Evolutionary conservation across 345 rosid genomes (phyloP).

Genomic region (Camelina neglecta): DNA sequence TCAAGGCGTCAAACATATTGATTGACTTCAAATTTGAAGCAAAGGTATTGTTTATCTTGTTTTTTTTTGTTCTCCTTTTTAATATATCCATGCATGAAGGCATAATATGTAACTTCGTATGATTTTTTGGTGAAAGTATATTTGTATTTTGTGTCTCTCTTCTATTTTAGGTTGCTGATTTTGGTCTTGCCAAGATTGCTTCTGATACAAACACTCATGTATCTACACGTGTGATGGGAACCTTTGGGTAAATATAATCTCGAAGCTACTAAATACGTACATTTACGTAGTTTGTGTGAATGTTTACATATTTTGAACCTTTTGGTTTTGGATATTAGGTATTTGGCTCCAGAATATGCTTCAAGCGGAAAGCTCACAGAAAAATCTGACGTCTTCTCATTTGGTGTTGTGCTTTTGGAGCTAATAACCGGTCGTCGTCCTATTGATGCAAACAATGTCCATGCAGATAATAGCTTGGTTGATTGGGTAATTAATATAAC

Average conservation of each 20-base stretch:
- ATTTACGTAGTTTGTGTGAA: neutral
- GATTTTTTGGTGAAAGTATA: neutral
- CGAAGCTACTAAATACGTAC: slow-evolving; percentile 1
- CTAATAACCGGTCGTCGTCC: slow-evolving; percentile 78
- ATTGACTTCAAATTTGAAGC: slow-evolving; percentile 87
- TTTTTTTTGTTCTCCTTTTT: neutral
- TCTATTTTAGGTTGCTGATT: slow-evolving; percentile 59
- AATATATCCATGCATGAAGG: neutral
- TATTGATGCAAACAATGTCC: slow-evolving; percentile 55
- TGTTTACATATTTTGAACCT: neutral
- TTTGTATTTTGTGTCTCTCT: slow-evolving; percentile 22
- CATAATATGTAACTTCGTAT: neutral
- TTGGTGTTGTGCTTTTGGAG: slow-evolving; percentile 78
- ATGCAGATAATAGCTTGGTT: slow-evolving; percentile 71
- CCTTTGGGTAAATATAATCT: slow-evolving; percentile 47
- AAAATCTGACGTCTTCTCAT: slow-evolving; percentile 83
- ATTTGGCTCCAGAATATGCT: slow-evolving; percentile 87
- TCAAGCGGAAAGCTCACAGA: slow-evolving; percentile 76
- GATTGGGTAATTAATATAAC: slow-evolving; percentile 67
- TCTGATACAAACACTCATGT: slow-evolving; percentile 84
- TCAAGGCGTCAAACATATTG: slow-evolving; percentile 86
- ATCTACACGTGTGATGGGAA: slow-evolving; percentile 96
- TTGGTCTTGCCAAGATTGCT: slow-evolving; percentile 86
- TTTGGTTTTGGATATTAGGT: slow-evolving; percentile 47
- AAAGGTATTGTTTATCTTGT: slow-evolving; percentile 52